A percentile compares a stretch with the other conserved stretches of the same genome.
Evolutionary conservation across 371 early-diverging fungal species (phyloP).

Genomic region (Mortierella sp.): DNA sequence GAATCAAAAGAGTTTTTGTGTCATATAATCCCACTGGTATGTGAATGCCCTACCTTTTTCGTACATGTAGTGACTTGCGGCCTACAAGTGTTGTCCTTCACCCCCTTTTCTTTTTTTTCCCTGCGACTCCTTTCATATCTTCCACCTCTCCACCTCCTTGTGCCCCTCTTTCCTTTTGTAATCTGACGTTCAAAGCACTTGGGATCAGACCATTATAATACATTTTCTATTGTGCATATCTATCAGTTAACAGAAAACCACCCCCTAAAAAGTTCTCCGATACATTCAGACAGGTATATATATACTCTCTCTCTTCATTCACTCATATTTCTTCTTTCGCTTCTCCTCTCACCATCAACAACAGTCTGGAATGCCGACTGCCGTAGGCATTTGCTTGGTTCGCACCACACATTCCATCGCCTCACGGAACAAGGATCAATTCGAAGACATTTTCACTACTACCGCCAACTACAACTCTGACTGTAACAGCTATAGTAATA

Average conservation of each 20-base stretch:
- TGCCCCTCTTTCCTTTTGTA: not conserved
- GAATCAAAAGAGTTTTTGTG: too few relatives aligned
- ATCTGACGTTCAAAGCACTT: not conserved
- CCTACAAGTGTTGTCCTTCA: not conserved
- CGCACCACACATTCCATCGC: not conserved
- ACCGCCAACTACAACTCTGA: not conserved
- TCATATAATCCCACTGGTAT: not conserved
- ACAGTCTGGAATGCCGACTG: not conserved
- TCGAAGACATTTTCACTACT: not conserved
- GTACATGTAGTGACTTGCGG: not conserved
- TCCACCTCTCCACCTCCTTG: constrained; percentile 5
- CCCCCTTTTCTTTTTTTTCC: not conserved
- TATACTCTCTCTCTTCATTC: not conserved
- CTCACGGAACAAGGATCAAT: not conserved
- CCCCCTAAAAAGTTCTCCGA: not conserved
- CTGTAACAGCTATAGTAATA: not conserved
- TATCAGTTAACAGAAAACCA: not conserved
- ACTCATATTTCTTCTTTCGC: not conserved
- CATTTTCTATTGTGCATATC: not conserved
- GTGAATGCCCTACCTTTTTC: too few relatives aligned
- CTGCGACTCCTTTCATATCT: not conserved
- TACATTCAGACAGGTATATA: not conserved
- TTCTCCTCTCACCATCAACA: not conserved
- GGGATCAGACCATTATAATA: not conserved
- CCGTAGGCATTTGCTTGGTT: not conserved